Evolutionary conservation across 768 basidiomycete genomes (phyloP).

Genomic region (Royoungia palumana): DNA sequence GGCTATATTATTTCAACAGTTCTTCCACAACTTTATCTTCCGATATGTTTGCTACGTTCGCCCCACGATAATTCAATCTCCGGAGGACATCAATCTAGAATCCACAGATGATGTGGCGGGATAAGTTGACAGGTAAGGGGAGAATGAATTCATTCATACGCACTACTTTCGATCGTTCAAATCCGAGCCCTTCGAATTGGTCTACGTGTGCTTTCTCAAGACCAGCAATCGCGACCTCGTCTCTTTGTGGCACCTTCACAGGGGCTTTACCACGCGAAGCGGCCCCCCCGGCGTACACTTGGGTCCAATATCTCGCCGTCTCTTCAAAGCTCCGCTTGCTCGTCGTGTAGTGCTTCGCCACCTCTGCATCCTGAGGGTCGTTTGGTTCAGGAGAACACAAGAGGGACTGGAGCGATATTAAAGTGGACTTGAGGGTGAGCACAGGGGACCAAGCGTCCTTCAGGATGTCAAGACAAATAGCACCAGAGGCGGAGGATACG

Average conservation of each 20-base stretch:
- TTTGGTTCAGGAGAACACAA: constrained; percentile 93
- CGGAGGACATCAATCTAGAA: constrained; percentile 82
- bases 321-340: constrained; percentile 84
- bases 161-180: constrained; percentile 82
- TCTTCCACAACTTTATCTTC: constrained; percentile 88
- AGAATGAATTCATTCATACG: constrained; percentile 31
- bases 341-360: constrained; percentile 94
- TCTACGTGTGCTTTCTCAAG: constrained; percentile 81
- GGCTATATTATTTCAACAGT: constrained; percentile 56
- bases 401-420: constrained; percentile 91
- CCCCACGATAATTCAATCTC: constrained; percentile 82
- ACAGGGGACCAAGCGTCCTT: constrained; percentile 96
- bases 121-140: not conserved
- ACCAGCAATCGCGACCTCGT: constrained; percentile 68
- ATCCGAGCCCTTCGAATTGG: constrained; percentile 80
- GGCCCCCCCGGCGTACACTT: constrained; percentile 83
- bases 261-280: constrained; percentile 39
- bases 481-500: constrained; percentile 89
- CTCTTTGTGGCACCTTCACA: constrained; percentile 32
- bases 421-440: constrained; percentile 90
- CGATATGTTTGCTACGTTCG: constrained; percentile 73
- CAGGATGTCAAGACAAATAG: constrained; percentile 86
- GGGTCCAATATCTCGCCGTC: constrained; percentile 92
- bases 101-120: not conserved
- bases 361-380: constrained; percentile 97